phyloP scores from a whole-genome alignment of 2,329 filamentous ascomycete genomes.

The Penicillium janthinellum region DNA sequence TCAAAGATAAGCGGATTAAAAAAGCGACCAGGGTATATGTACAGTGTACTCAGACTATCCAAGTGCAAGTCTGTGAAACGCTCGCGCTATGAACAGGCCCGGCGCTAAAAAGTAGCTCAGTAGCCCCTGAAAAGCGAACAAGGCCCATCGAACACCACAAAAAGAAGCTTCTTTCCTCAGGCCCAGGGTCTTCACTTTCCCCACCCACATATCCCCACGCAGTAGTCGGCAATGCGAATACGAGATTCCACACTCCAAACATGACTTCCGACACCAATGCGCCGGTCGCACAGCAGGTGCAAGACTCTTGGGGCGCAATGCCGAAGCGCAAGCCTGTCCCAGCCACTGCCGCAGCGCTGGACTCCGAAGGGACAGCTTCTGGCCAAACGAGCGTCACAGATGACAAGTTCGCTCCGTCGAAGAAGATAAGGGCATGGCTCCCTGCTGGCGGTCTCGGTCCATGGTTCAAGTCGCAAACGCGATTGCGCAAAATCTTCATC shows the following conservation, averaged over 20 bases:
- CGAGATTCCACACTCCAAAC: background rate
- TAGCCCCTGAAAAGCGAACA: constrained; percentile 2
- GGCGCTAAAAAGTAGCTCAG: constrained; percentile 1
- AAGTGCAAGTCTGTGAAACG: background rate
- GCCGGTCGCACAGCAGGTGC: constrained; percentile 1
- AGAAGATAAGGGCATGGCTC: background rate
- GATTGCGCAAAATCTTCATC: constrained; percentile 23
- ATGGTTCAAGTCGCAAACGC: constrained; percentile 16
- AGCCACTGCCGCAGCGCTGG: background rate
- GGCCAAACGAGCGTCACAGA: background rate
- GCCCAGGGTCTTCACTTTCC: background rate
- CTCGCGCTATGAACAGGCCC: background rate
- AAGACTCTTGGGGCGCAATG: constrained; percentile 6
- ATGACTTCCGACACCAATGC: background rate
- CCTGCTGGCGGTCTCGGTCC: background rate
- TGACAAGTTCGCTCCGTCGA: background rate
- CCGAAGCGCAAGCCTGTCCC: constrained; percentile 22
- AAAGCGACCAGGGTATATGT: background rate
- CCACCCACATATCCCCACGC: background rate
- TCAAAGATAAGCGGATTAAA: background rate
- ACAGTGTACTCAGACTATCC: background rate
- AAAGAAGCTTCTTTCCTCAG: constrained; percentile 5
- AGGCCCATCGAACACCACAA: background rate
- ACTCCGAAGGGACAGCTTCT: constrained; percentile 1
- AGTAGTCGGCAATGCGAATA: background rate